Evolutionary conservation across 108 stramenopile species (phyloP).

Genomic region (Parietichytrium sp.): DNA sequence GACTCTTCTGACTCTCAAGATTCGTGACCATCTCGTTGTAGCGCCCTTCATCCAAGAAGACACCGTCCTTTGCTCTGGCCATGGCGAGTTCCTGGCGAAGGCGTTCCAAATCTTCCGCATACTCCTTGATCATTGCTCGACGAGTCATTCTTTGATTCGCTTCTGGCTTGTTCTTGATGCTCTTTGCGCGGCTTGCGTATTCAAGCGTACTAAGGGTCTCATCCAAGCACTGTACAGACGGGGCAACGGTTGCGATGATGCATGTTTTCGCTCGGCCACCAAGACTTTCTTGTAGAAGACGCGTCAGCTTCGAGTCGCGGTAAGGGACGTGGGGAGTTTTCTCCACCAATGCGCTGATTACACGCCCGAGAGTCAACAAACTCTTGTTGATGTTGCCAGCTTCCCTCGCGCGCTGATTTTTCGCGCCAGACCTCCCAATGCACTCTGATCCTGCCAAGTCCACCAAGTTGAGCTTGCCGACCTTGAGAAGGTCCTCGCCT

Average conservation of each 20-base stretch:
- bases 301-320: constrained; percentile 69
- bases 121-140: constrained; percentile 61
- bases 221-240: constrained; percentile 53
- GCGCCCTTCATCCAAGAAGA: constrained; percentile 56
- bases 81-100: constrained; percentile 45
- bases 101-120: constrained; percentile 53
- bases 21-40: constrained; percentile 56
- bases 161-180: constrained; percentile 65
- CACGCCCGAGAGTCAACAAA: constrained; percentile 67
- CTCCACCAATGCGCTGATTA: constrained; percentile 69
- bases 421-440: constrained; percentile 64
- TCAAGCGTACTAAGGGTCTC: constrained; percentile 64
- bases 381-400: constrained; percentile 56
- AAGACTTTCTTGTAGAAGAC: constrained; percentile 63
- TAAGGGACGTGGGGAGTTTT: constrained; percentile 67
- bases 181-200: constrained; percentile 61
- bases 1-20: not conserved
- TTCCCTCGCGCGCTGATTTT: constrained; percentile 31
- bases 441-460: constrained; percentile 73
- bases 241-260: constrained; percentile 67
- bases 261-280: constrained; percentile 68
- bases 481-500: constrained; percentile 59
- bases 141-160: constrained; percentile 63
- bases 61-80: constrained; percentile 64
- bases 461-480: constrained; percentile 69